A percentile compares a stretch with the other conserved stretches of the same genome.
phyloP scores from a whole-genome alignment of 1,284 basidiomycete genomes.

The Cryptococcus neoformans region DNA sequence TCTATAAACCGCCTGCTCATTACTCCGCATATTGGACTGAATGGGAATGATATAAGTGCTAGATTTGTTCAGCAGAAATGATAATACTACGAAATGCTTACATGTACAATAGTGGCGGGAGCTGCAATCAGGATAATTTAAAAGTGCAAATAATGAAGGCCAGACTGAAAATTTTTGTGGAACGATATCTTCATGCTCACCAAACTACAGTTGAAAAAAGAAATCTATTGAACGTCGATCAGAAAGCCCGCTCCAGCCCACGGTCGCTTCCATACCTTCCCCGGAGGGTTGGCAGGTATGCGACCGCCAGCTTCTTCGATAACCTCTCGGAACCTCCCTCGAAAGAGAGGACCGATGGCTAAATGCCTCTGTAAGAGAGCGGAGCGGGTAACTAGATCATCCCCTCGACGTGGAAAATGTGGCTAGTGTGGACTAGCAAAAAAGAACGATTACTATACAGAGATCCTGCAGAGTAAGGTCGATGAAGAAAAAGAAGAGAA shows the following conservation, averaged over 20 bases:
- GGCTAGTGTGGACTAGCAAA: slow-evolving; percentile 50
- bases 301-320: slow-evolving; percentile 49
- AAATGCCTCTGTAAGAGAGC: slow-evolving; percentile 49
- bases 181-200: slow-evolving; percentile 32
- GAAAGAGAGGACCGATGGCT: slow-evolving; percentile 2
- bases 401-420: slow-evolving; percentile 50
- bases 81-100: no score
- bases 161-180: no score
- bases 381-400: slow-evolving; percentile 46
- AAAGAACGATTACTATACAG: slow-evolving; percentile 47
- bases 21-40: no score
- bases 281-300: slow-evolving; percentile 20
- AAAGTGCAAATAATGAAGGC: no score
- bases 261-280: slow-evolving; percentile 23
- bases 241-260: slow-evolving; percentile 48
- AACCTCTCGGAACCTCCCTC: slow-evolving; percentile 3
- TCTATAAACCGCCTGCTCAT: no score
- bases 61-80: no score
- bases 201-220: slow-evolving; percentile 10
- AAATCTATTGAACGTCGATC: slow-evolving; percentile 36
- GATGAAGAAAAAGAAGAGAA: not conserved
- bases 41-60: no score
- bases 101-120: no score
- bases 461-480: slow-evolving; percentile 34
- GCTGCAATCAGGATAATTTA: no score